Evolutionary conservation across 768 basidiomycete genomes (phyloP), one percentile per base, ranked within the genome.

Genomic region (Trichaptum fuscoviolaceum): DNA sequence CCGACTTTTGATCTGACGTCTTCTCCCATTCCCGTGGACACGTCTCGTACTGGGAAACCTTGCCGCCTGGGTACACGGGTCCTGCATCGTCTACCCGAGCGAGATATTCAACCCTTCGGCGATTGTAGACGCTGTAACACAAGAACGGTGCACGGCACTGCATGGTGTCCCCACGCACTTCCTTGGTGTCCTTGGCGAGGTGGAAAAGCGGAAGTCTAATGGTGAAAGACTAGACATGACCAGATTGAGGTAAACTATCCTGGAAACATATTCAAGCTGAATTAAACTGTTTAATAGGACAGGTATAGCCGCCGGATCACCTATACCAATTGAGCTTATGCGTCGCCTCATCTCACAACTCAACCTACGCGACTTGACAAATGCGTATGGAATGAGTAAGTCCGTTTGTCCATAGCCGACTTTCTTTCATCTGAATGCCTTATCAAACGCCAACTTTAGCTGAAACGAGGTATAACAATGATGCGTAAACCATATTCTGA

Each of bases 91-190:
- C 2, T 95, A 94, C 71, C 83, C 92, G 0, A 87, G 90, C 0
- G 83, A 85, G 42, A 79, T 80, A 1, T 93, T 82, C 72, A 77
- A 90, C 69, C 86, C 92, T 0, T 74, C 76, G 35, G 80, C 86
- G 0, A 87, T 92, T 62, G 87, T 94, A 9, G 87, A 92, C 64
- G 83, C 92, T 0, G 75, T 93, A n/a, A 74, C 82, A 7, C 79
- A 80, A 20, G 92, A 93, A 69, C 80, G 78, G 66, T 93, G 92
- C 64, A 93, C 91, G 0, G 89, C 88, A 0, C 77, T 95, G 64
- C 92, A 94, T 69, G 92, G 92, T 7, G 92, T 94, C 6, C 92
- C 92, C 0, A 94, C 92, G 0, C 92, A 94, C 73, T 93, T 93
- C 74, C 79, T 92, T 0, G 92, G 88, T 6, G 85, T 93, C 0